These are phyloP conservation scores for Triangularia setosa DNA, from an alignment of 2,329 filamentous ascomycete genomes.

Conservation along the genomic window DNA sequence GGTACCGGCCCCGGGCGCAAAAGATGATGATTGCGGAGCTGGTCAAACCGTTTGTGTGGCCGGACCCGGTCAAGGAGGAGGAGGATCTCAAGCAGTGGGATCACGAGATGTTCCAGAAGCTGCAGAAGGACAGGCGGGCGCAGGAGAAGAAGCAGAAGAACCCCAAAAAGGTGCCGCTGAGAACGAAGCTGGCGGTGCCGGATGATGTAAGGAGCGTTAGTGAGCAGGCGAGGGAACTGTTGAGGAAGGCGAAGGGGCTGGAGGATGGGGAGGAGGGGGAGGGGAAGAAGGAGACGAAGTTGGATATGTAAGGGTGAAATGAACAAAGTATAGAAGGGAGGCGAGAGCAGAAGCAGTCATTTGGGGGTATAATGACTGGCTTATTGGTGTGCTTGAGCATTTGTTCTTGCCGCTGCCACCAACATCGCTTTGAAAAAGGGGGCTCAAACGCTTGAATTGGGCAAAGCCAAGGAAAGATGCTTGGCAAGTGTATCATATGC, in stretches of 20 bases:
- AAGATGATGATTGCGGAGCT: conserved; percentile 98
- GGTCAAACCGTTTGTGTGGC: conserved; percentile 83
- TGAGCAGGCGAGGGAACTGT: conserved; percentile 54
- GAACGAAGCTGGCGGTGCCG: conserved; percentile 3
- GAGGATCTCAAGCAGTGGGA: conserved; percentile 62
- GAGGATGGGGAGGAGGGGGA: conserved; percentile 8
- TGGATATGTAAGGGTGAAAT: conserved; percentile 12
- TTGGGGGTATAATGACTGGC: no score
- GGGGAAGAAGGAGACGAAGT: conserved; percentile 7
- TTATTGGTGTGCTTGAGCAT: no score
- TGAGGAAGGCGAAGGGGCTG: conserved; percentile 19
- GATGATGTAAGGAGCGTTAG: conserved; percentile 45
- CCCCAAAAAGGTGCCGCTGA: conserved; percentile 33
- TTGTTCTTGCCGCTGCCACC: no score
- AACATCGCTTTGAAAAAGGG: neutral
- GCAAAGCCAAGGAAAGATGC: neutral
- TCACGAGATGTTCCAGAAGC: conserved; percentile 53
- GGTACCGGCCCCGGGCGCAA: conserved; percentile 66
- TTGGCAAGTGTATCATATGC: neutral
- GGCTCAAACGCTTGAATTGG: neutral
- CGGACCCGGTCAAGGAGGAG: conserved; percentile 62
- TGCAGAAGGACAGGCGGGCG: conserved; percentile 45
- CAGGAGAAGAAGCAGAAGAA: conserved; percentile 35
- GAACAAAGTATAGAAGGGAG: conserved; percentile 8
- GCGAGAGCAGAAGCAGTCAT: neutral